These are phyloP conservation scores for Speleostelium caveatum DNA, from an alignment of 78 protist species.

Conservation along the genomic window DNA sequence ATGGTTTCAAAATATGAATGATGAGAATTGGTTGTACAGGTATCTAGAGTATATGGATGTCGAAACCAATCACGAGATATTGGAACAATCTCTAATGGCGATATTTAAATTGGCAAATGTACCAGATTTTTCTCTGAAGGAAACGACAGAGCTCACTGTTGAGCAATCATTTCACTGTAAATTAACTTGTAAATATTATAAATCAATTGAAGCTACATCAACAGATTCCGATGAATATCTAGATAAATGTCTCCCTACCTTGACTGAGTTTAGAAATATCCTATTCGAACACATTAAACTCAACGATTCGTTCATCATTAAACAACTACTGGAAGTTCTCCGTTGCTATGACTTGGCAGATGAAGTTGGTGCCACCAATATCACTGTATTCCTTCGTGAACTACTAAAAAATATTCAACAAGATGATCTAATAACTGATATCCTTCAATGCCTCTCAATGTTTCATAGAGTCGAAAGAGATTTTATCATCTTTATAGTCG, in stretches of 20 bases:
- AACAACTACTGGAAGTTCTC: constrained; percentile 2
- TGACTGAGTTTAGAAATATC: constrained; percentile 34
- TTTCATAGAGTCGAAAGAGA: constrained; percentile 26
- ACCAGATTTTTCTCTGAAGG: background rate
- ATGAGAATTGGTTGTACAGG: background rate
- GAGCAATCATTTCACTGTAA: constrained; percentile 38
- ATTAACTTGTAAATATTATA: constrained; percentile 10
- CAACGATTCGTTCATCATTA: background rate
- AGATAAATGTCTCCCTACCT: constrained; percentile 34
- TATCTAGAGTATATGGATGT: constrained; percentile 18
- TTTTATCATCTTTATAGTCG: constrained; percentile 29
- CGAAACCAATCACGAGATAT: background rate
- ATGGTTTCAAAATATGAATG: constrained; percentile 8
- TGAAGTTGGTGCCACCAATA: constrained; percentile 47
- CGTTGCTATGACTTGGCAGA: constrained; percentile 10
- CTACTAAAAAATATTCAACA: constrained; percentile 5
- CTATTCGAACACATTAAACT: constrained; percentile 34
- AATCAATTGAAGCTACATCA: background rate
- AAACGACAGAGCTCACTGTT: background rate
- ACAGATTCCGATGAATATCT: background rate
- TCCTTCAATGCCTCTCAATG: constrained; percentile 3
- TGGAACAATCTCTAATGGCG: background rate
- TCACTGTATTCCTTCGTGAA: constrained; percentile 3
- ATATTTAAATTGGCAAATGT: background rate
- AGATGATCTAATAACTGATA: background rate